Evolutionary conservation across 768 basidiomycete genomes (phyloP).

Genomic region (button mushroom (Agaricus bisporus)): DNA sequence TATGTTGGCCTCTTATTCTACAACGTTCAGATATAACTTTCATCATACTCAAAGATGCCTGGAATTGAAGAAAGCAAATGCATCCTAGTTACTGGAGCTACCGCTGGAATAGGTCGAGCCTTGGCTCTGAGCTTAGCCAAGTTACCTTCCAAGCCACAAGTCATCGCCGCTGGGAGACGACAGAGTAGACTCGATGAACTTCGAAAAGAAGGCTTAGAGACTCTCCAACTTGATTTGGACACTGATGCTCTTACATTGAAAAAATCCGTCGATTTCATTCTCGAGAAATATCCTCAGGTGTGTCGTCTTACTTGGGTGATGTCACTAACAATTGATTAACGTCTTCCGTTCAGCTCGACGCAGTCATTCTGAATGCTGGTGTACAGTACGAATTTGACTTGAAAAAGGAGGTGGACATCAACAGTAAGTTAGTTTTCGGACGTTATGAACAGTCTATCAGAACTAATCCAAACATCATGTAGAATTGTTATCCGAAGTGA

Average conservation of each 20-base stretch:
- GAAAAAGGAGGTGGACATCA: slow-evolving; percentile 35
- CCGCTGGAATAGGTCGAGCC: slow-evolving; percentile 51
- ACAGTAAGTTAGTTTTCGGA: slow-evolving; percentile 12
- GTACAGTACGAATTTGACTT: slow-evolving; percentile 47
- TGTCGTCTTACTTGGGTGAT: slow-evolving; percentile 8
- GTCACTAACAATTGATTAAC: neutral
- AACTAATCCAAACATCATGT: neutral
- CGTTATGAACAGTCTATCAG: neutral
- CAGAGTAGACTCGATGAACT: slow-evolving; percentile 49
- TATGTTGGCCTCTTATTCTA: neutral
- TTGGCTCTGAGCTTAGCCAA: slow-evolving; percentile 44
- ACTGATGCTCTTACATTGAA: slow-evolving; percentile 31
- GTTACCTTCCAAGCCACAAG: slow-evolving; percentile 40
- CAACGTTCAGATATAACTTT: neutral
- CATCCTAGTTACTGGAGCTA: slow-evolving; percentile 51
- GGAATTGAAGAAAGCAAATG: slow-evolving; percentile 42
- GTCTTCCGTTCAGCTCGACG: slow-evolving; percentile 38
- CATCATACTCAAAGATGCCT: slow-evolving; percentile 17
- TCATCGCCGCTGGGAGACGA: slow-evolving; percentile 47
- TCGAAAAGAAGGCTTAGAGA: slow-evolving; percentile 31
- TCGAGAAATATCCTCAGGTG: slow-evolving; percentile 45
- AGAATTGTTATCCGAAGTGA: slow-evolving; percentile 42
- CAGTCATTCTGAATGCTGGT: slow-evolving; percentile 47
- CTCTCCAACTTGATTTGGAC: slow-evolving; percentile 38
- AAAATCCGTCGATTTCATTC: slow-evolving; percentile 31